Evolutionary conservation across 768 basidiomycete genomes (phyloP).

Genomic region (Tylopilus balloui): DNA sequence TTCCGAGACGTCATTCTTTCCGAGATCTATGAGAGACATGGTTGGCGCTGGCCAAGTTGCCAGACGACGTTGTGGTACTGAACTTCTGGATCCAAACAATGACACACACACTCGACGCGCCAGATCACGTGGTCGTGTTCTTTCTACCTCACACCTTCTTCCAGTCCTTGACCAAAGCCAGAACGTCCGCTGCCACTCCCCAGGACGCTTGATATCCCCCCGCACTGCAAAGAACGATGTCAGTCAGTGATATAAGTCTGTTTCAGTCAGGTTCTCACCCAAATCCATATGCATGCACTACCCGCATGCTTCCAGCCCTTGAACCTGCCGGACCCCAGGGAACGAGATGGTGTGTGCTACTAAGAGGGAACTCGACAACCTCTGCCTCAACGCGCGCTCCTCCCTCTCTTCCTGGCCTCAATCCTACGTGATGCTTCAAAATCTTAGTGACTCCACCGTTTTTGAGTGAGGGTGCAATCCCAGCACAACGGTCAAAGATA

Average conservation of each 20-base stretch:
- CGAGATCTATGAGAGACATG: slow-evolving; percentile 39
- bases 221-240: slow-evolving; percentile 21
- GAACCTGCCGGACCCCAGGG: slow-evolving; percentile 17
- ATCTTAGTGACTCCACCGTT: slow-evolving; percentile 38
- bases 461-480: slow-evolving; percentile 34
- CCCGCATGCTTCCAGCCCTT: slow-evolving; percentile 25
- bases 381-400: slow-evolving; percentile 56
- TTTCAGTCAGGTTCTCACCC: slow-evolving; percentile 35
- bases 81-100: slow-evolving; percentile 25
- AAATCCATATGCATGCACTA: slow-evolving; percentile 61
- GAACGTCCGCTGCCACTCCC: slow-evolving; percentile 41
- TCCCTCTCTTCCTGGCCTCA: slow-evolving; percentile 52
- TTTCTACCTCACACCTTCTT: background rate
- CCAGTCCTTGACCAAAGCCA: slow-evolving; percentile 21
- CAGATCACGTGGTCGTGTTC: slow-evolving; percentile 31
- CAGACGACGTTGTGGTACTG: slow-evolving; percentile 9
- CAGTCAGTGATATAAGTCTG: slow-evolving; percentile 1
- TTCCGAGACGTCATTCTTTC: slow-evolving; percentile 38
- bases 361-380: slow-evolving; percentile 34
- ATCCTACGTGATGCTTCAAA: slow-evolving; percentile 51
- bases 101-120: slow-evolving; percentile 28
- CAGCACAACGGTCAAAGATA: slow-evolving; percentile 46
- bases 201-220: slow-evolving; percentile 41
- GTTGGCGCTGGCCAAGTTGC: slow-evolving; percentile 11
- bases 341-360: slow-evolving; percentile 13